A percentile compares a stretch with the other conserved stretches of the same genome.
phyloP scores from a whole-genome alignment of 306 rosid species.

The Vigna reflexopilosa region DNA sequence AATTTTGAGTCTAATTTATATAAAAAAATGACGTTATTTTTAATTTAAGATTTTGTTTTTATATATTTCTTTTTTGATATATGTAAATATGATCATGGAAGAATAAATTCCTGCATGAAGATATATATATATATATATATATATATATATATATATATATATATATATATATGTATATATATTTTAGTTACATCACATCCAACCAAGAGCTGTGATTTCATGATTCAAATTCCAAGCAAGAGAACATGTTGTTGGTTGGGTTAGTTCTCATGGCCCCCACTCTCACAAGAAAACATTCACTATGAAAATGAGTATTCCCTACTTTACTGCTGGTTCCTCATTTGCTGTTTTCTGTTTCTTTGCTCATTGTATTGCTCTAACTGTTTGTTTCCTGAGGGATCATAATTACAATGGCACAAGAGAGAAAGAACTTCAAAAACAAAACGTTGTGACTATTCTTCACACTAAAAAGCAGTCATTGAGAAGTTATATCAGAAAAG shows the following conservation, averaged over 20 bases:
- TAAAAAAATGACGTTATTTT: no score
- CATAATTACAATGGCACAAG: not conserved
- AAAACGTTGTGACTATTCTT: not conserved
- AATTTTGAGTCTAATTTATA: no score
- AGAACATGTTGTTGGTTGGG: conserved; percentile 42
- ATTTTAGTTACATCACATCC: conserved; percentile 18
- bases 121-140: no score
- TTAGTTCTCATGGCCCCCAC: conserved; percentile 33
- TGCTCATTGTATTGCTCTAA: conserved; percentile 28
- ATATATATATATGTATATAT: no score
- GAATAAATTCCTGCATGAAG: no score
- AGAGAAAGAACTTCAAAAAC: not conserved
- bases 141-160: no score
- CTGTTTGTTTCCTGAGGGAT: conserved; percentile 26
- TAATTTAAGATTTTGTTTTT: no score
- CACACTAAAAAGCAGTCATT: not conserved
- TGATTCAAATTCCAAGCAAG: conserved; percentile 34
- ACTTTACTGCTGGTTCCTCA: conserved; percentile 12
- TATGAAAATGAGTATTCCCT: conserved; percentile 12
- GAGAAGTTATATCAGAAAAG: not conserved
- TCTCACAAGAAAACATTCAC: conserved; percentile 40
- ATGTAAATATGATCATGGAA: no score
- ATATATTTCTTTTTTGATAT: no score
- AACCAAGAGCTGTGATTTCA: conserved; percentile 22
- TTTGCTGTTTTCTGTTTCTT: conserved; percentile 35